Evolutionary conservation across 768 basidiomycete genomes (phyloP).

Genomic region (Mycena albidolilacea): DNA sequence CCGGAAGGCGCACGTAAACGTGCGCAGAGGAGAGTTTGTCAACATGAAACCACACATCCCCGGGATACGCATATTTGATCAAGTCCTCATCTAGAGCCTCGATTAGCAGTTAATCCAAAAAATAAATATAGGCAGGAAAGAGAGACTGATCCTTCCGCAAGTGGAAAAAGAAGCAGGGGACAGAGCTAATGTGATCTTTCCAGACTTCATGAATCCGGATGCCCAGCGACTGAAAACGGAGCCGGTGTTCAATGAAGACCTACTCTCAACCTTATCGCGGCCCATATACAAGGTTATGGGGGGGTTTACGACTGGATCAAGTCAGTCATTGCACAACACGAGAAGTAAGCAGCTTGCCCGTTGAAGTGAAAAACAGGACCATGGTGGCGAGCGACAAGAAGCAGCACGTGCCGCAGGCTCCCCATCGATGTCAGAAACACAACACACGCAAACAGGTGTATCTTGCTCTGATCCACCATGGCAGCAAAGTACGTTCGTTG

Average conservation of each 20-base stretch:
- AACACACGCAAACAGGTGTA: not conserved
- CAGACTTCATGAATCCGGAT: too few relatives aligned
- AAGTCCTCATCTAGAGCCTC: constrained; percentile 88
- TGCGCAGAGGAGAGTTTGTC: constrained; percentile 98
- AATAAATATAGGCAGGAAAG: not conserved
- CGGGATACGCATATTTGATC: constrained; percentile 92
- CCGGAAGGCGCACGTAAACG: constrained; percentile 93
- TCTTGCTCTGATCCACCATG: constrained; percentile 42
- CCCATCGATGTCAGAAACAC: not conserved
- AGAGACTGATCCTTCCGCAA: not conserved
- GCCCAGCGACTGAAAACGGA: too few relatives aligned
- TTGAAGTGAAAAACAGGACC: constrained; percentile 69
- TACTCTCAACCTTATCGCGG: constrained; percentile 96
- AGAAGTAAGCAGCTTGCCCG: constrained; percentile 70
- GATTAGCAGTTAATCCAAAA: not conserved
- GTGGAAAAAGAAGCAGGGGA: not conserved
- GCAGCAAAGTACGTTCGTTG: constrained; percentile 53
- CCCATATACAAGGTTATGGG: constrained; percentile 92
- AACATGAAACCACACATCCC: constrained; percentile 96
- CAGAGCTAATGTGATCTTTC: not conserved
- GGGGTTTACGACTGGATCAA: constrained; percentile 52
- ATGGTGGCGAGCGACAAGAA: constrained; percentile 44
- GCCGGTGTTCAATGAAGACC: constrained; percentile 44
- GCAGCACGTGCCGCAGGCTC: not conserved
- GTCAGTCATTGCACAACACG: constrained; percentile 53